A percentile compares a stretch with the other conserved stretches of the same genome.
These are phyloP conservation scores for Ophiostoma perfectum DNA, from an alignment of 2,329 filamentous ascomycete genomes.

Conservation along the genomic window DNA sequence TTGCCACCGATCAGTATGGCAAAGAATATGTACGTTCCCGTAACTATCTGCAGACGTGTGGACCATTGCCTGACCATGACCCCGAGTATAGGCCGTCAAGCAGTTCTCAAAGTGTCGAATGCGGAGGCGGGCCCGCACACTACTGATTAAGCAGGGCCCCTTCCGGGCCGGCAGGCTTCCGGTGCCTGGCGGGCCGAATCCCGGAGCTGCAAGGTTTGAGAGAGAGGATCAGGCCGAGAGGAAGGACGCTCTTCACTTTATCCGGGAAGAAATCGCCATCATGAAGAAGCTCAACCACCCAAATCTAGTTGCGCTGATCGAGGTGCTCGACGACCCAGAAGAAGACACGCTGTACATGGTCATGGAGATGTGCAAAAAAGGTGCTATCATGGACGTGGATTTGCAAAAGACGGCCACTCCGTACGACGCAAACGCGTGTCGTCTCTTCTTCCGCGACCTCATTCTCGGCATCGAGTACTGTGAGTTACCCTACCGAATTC, in stretches of 20 bases:
- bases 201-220: conserved; percentile 22
- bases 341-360: conserved; percentile 99
- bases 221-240: conserved; percentile 54
- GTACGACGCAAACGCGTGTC: conserved; percentile 74
- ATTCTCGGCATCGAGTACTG: conserved; percentile 91
- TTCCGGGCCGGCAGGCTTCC: conserved; percentile 47
- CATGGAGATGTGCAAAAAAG: conserved; percentile 97
- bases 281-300: conserved; percentile 98
- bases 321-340: conserved; percentile 90
- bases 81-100: conserved; percentile 69
- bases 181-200: conserved; percentile 33
- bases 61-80: neutral
- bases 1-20: conserved; percentile 84
- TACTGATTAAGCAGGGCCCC: conserved; percentile 60
- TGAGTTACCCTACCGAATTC: conserved; percentile 40
- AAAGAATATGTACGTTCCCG: conserved; percentile 72
- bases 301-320: conserved; percentile 87
- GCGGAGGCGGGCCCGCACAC: conserved; percentile 83
- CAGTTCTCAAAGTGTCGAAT: conserved; percentile 93
- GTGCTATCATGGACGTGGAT: conserved; percentile 92
- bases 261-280: conserved; percentile 93
- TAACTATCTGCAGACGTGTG: neutral
- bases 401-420: conserved; percentile 77
- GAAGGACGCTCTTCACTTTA: conserved; percentile 69
- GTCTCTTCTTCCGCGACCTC: conserved; percentile 90